Base-by-base conservation (phyloP, 306 rosid genomes). In the Vigna trinervia region DNA sequence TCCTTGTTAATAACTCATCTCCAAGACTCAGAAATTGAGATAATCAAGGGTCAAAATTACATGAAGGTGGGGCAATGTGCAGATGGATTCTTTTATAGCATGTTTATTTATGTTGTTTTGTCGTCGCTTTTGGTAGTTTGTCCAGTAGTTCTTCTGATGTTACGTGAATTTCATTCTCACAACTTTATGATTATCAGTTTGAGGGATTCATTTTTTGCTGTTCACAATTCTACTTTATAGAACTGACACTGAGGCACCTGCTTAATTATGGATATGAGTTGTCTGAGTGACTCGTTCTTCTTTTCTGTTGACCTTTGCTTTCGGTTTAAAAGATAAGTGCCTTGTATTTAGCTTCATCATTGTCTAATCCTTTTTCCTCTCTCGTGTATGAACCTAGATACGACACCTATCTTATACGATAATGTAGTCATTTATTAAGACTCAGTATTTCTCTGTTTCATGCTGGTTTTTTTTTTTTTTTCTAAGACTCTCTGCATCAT, bases 101-200 rank as follows among this genome's bases (percentile, higher is more conserved):
- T 41, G 23, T 60, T 67, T 50, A 13, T 23, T 61, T 50, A 51
- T 46, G 50, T 53, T 41, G 19, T 53, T 76, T 56, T 30, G 13
- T 46, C 63, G 46, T 75, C 65, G 46, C 67, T 53, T 66, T 52
- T 59, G 70, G 79, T 68, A 60, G 68, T 59, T 74, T 74, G 69
- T 45, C 69, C 43, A 0, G 17, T 73, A 43, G 56, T 57, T 56
- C 68, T 20, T 38, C 14, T 39, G 38, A 74, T 60, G 60, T 32
- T 61, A 36, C 61, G 14, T 50, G 48, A 19, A 75, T 12, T 53
- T 75, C 71, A 75, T 61, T 75, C 60, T 61, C 78, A 60, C 41
- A 39, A 22, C 52, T 73, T 26, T 73, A 73, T 19, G 32, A 45
- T 17, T 39, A 34, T 72, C 36, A 2, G 20, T 53, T 11, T 34